phyloP scores from a whole-genome alignment of 805 yeast genomes.

The Wickerhamomyces chambardii region DNA sequence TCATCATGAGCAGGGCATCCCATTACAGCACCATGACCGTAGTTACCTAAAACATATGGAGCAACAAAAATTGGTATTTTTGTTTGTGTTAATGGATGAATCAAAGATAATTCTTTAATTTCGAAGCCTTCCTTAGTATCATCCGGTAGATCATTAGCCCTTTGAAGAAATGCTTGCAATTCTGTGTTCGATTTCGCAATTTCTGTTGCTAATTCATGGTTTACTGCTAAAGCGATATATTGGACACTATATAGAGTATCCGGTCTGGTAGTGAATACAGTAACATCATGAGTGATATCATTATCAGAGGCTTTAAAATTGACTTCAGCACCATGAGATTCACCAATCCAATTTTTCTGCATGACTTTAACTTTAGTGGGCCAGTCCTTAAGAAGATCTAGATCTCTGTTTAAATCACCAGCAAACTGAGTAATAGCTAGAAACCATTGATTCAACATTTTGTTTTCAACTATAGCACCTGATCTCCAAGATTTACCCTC shows the following conservation, averaged over 20 bases:
- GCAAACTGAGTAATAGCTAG: slow-evolving; percentile 84
- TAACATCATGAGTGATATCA: slow-evolving; percentile 20
- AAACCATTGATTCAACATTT: slow-evolving; percentile 84
- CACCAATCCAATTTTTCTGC: slow-evolving; percentile 95
- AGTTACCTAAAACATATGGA: slow-evolving; percentile 77
- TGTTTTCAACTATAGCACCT: slow-evolving; percentile 89
- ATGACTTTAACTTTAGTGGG: slow-evolving; percentile 81
- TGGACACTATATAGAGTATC: slow-evolving; percentile 84
- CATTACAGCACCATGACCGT: slow-evolving; percentile 95
- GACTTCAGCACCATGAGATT: slow-evolving; percentile 72
- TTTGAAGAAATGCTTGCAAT: slow-evolving; percentile 37
- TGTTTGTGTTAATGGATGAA: slow-evolving; percentile 49
- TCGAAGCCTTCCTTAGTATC: slow-evolving; percentile 54
- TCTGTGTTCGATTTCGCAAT: slow-evolving; percentile 27
- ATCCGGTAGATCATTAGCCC: slow-evolving; percentile 25
- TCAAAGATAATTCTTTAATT: slow-evolving; percentile 32
- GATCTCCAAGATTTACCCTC: slow-evolving; percentile 95
- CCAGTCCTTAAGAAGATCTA: slow-evolving; percentile 61
- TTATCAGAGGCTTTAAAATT: slow-evolving; percentile 29
- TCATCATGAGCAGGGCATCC: slow-evolving; percentile 95
- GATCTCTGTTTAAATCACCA: slow-evolving; percentile 52
- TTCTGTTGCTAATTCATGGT: slow-evolving; percentile 50
- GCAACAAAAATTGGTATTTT: slow-evolving; percentile 77
- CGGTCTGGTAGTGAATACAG: slow-evolving; percentile 79
- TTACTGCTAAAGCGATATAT: slow-evolving; percentile 67